Evolutionary conservation across 2,329 filamentous ascomycete species (phyloP), one percentile per base, ranked within the genome.

Genomic region (Aspergillus puulaauensis): DNA sequence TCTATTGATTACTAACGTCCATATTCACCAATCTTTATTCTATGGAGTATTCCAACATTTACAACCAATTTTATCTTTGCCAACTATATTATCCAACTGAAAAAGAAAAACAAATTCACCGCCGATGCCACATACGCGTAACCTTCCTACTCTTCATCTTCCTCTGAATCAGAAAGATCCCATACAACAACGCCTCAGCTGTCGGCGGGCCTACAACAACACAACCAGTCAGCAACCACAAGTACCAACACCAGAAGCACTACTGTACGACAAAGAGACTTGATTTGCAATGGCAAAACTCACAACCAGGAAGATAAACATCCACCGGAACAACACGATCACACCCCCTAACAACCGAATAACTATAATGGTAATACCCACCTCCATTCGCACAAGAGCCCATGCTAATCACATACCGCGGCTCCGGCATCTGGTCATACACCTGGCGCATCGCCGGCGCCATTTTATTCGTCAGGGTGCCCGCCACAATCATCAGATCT

Each of bases 381-480:
- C 90, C 90, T 62, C 90, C 90, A 75, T 93, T 93, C 66, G 90
- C 90, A 75, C 90, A 93, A 70, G 86, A 90, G 23, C 90, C 90
- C 90, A 93, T 93, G 69, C 87, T 90, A 70, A 89, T 85, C 53
- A 93, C 91, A 91, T 91, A 96, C 68, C 90, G 85, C 39, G 91
- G 92, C 47, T 96, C 92, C 45, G 92, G 92, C 91, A 96, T 96
- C 81, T 96, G 92, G 76, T 96, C 92, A 79, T 96, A 96, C 61
- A 96, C 89, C 78, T 95, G 90, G 75, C 92, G 84, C 70, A 96
- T 80, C 33, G 92, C 92, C 2, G 92, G 91, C 1, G 91, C 91
- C 92, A 96, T 96, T 82, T 96, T 96, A 83, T 96, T 96, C 67
- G 91, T 96, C 61, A 96, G 84, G 27, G 92, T 96, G 59, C 92